These are phyloP conservation scores for Candida multigemmis DNA, from an alignment of 805 yeast genomes.

Conservation along the genomic window DNA sequence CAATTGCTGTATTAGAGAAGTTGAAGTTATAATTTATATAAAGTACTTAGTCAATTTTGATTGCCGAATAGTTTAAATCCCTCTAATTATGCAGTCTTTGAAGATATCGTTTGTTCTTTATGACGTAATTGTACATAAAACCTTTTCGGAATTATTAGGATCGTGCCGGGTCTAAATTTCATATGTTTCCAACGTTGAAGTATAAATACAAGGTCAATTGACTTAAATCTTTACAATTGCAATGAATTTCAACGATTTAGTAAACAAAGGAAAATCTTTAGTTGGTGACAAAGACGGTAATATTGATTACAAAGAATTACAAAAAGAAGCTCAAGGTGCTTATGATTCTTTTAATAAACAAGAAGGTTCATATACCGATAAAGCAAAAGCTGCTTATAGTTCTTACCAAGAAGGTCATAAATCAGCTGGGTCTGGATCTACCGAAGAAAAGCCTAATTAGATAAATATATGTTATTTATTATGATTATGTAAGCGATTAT, in stretches of 20 bases:
- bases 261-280: conserved; percentile 22
- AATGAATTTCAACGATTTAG: conserved; percentile 22
- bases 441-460: too few species aligned
- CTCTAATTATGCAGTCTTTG: background rate
- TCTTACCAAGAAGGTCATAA: conserved; percentile 17
- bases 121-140: background rate
- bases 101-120: background rate
- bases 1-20: conserved; percentile 76
- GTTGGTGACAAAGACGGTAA: conserved; percentile 15
- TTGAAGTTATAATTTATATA: conserved; percentile 46
- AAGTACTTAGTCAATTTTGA: too few species aligned
- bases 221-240: too few species aligned
- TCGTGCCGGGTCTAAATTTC: background rate
- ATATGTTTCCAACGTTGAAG: background rate
- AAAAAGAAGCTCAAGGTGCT: conserved; percentile 26
- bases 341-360: conserved; percentile 21
- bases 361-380: conserved; percentile 18
- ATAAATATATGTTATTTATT: too few species aligned
- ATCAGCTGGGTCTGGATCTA: too few species aligned
- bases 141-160: background rate
- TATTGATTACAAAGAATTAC: conserved; percentile 11
- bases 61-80: background rate
- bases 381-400: conserved; percentile 26
- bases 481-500: too few species aligned
- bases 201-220: too few species aligned